A percentile compares a stretch with the other conserved stretches of the same genome.
Evolutionary conservation across 345 rosid genomes (phyloP).

Genomic region (Populus alba): DNA sequence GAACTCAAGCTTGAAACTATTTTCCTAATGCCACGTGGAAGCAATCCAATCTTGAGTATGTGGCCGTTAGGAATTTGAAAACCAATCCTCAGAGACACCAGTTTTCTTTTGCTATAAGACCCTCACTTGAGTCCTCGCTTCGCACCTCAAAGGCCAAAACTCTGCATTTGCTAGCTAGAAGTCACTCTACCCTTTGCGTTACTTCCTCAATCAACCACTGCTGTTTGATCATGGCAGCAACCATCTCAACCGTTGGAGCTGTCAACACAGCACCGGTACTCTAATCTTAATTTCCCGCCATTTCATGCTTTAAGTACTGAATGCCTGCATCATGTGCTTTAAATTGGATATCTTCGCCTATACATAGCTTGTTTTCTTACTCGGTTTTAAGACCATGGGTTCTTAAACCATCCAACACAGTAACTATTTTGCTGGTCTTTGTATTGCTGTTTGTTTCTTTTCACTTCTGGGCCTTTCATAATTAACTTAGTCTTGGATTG

Average conservation of each 20-base stretch:
- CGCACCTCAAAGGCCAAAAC: not conserved
- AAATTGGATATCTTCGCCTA: not conserved
- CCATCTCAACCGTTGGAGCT: constrained; percentile 74
- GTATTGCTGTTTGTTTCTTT: not conserved
- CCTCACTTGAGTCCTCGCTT: not conserved
- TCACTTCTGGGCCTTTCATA: not conserved
- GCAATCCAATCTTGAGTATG: constrained; percentile 40
- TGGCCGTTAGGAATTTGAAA: constrained; percentile 32
- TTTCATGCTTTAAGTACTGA: not conserved
- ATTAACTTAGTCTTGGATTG: not conserved
- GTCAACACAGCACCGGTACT: constrained; percentile 75
- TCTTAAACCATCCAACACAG: not conserved
- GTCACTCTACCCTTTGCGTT: not conserved
- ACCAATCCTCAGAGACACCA: constrained; percentile 15
- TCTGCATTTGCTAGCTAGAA: not conserved
- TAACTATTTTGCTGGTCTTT: not conserved
- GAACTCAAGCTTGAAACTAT: not conserved
- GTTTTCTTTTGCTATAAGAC: constrained; percentile 26
- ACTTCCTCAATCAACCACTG: not conserved
- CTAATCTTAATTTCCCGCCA: not conserved
- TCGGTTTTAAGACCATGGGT: not conserved
- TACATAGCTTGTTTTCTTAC: not conserved
- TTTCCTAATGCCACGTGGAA: constrained; percentile 39
- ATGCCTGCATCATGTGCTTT: not conserved
- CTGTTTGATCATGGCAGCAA: constrained; percentile 61